Conservation (phyloP, 2,329 filamentous ascomycete species). For the Xylariaceae sp. region DNA sequence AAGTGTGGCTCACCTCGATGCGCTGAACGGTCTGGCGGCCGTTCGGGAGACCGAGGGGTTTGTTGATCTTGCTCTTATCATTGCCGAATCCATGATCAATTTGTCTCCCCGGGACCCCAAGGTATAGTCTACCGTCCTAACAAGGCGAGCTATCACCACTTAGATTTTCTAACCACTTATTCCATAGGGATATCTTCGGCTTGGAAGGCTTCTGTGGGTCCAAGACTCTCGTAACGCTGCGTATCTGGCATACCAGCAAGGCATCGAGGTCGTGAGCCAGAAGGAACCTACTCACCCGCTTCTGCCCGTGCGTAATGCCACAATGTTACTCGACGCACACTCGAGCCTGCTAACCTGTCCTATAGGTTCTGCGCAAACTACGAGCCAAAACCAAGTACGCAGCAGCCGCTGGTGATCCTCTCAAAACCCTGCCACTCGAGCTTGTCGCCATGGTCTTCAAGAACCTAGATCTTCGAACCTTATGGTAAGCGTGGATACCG, state of each 20-base stretch:
- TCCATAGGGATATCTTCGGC: constrained; percentile 27
- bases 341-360: not conserved
- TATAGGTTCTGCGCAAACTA: constrained; percentile 20
- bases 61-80: constrained; percentile 16
- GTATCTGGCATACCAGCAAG: constrained; percentile 25
- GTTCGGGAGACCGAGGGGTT: constrained; percentile 21
- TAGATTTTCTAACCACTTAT: constrained; percentile 11
- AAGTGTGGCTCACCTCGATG: constrained; percentile 23
- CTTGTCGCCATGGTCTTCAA: constrained; percentile 27
- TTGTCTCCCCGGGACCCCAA: constrained; percentile 29
- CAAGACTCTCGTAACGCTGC: constrained; percentile 19
- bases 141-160: not conserved
- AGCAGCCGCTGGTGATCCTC: constrained; percentile 23
- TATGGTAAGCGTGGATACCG: constrained; percentile 22
- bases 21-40: constrained; percentile 28
- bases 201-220: constrained; percentile 29
- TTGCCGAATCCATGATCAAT: constrained; percentile 28
- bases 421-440: constrained; percentile 27
- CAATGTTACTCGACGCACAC: not conserved
- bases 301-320: constrained; percentile 20
- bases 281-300: constrained; percentile 25
- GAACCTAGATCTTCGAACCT: constrained; percentile 21
- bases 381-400: constrained; percentile 19
- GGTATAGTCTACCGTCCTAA: constrained; percentile 13
- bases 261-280: constrained; percentile 26